Conservation (phyloP, 371 early-diverging fungal genomes). For the Apophysomyces sp. region DNA sequence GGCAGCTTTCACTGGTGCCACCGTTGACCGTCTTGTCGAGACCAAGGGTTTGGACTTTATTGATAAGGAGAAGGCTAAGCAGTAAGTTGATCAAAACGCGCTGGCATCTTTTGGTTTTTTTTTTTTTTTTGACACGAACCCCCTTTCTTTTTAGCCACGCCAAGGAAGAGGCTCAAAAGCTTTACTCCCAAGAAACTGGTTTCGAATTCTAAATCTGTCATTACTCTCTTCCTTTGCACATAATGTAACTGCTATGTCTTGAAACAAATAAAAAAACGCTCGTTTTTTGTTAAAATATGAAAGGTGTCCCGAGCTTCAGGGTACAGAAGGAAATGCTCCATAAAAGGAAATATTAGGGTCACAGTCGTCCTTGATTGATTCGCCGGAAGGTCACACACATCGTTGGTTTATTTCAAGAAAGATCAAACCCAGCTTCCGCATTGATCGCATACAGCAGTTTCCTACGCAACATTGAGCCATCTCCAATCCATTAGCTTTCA, state of each 20-base stretch:
- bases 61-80: constrained; percentile 7
- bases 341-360: not conserved
- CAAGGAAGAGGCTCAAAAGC: constrained; percentile 25
- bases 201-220: not conserved
- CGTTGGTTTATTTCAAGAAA: constrained; percentile 63
- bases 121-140: not conserved
- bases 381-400: no score
- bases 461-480: constrained; percentile 22
- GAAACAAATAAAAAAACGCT: not conserved
- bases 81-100: not conserved
- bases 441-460: constrained; percentile 89
- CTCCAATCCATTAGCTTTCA: not conserved
- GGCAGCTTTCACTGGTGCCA: constrained; percentile 33
- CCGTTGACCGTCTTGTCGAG: constrained; percentile 20
- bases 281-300: no score
- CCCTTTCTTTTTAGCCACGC: constrained; percentile 11
- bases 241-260: not conserved
- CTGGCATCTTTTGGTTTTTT: not conserved
- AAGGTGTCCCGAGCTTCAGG: not conserved
- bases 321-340: not conserved
- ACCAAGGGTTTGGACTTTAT: constrained; percentile 10
- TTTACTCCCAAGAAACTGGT: constrained; percentile 21
- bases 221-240: not conserved
- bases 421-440: constrained; percentile 90
- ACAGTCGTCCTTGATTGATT: no score